Conservation (phyloP, 805 yeast species). For the Saccharomycopsis sp. region DNA sequence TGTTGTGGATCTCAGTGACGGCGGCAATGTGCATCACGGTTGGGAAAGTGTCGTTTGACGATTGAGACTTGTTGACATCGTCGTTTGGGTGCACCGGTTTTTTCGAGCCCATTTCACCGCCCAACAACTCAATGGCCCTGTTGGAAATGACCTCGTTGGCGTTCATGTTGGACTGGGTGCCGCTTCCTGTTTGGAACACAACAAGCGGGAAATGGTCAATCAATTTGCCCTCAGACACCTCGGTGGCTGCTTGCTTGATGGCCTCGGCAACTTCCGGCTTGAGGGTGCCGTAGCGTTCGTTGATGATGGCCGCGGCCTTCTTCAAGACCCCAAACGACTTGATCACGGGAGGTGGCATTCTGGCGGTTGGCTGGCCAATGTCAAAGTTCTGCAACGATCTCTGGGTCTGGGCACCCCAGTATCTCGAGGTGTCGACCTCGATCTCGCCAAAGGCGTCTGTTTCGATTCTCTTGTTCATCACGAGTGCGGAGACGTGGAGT, state of each 20-base stretch:
- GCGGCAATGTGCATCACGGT: slow-evolving; percentile 99
- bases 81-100: slow-evolving; percentile 96
- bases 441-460: slow-evolving; percentile 96
- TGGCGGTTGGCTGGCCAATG: slow-evolving; percentile 88
- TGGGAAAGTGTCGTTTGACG: slow-evolving; percentile 99
- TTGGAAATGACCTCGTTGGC: slow-evolving; percentile 98
- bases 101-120: slow-evolving; percentile 88
- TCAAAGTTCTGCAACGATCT: slow-evolving; percentile 90
- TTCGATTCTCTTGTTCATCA: slow-evolving; percentile 46
- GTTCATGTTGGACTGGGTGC: slow-evolving; percentile 98
- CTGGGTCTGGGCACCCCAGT: slow-evolving; percentile 99
- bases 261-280: slow-evolving; percentile 80
- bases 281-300: slow-evolving; percentile 68
- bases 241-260: slow-evolving; percentile 90
- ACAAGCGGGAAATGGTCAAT: slow-evolving; percentile 95
- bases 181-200: slow-evolving; percentile 98
- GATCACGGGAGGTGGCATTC: slow-evolving; percentile 85
- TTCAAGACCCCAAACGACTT: slow-evolving; percentile 89
- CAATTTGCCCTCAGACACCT: slow-evolving; percentile 86
- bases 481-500: slow-evolving; percentile 12
- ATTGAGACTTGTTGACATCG: slow-evolving; percentile 96
- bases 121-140: slow-evolving; percentile 93
- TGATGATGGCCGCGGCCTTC: slow-evolving; percentile 90
- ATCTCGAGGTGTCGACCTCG: slow-evolving; percentile 75
- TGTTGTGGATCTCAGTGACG: slow-evolving; percentile 71